Evolutionary conservation across 23 red algal species (phyloP).

Genomic region (Gracilariopsis chorda): DNA sequence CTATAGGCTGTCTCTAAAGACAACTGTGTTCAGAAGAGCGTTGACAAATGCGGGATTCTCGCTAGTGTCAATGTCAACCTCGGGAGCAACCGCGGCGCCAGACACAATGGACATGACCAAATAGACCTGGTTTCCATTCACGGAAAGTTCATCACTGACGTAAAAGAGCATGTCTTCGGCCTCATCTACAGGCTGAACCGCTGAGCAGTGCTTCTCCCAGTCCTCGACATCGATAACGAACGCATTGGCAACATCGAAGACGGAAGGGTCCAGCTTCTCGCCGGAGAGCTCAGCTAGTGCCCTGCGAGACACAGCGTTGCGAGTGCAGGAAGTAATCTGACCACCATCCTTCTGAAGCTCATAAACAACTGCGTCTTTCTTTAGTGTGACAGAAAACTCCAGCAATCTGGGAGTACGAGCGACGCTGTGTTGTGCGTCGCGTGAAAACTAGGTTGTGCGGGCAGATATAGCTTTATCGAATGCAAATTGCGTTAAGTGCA

Average conservation of each 20-base stretch:
- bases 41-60: background rate
- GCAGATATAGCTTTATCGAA: no score
- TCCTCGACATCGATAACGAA: background rate
- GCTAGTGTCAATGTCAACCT: background rate
- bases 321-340: background rate
- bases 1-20: background rate
- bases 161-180: background rate
- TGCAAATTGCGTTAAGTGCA: no score
- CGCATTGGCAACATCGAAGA: background rate
- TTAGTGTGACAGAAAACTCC: no score
- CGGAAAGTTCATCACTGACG: background rate
- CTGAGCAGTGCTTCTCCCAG: slow-evolving; percentile 9
- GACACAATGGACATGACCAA: background rate
- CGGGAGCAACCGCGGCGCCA: background rate
- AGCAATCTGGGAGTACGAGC: no score
- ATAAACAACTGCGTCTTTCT: background rate
- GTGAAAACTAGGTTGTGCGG: no score
- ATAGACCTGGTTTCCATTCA: background rate
- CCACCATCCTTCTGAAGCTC: background rate
- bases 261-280: background rate
- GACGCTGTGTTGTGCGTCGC: no score
- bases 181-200: background rate
- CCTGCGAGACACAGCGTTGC: background rate
- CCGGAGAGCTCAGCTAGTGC: background rate
- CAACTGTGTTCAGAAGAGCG: background rate